phyloP scores from a whole-genome alignment of 2,329 filamentous ascomycete species.

The Aureobasidium lini region DNA sequence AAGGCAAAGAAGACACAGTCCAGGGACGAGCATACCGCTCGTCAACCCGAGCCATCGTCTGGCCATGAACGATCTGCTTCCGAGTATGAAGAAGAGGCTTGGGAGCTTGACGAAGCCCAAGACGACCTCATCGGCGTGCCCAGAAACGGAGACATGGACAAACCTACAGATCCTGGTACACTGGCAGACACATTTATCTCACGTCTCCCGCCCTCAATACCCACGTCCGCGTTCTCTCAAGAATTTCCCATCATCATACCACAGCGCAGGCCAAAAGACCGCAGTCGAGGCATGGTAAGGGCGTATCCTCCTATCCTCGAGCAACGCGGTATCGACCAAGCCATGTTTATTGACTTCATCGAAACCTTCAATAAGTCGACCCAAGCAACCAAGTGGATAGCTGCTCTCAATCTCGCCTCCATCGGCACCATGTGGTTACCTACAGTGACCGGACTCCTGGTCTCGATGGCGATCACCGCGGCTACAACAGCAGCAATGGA shows the following conservation, averaged over 20 bases:
- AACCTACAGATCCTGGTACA: slow-evolving; percentile 14
- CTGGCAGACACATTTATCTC: slow-evolving; percentile 21
- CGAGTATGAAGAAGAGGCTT: slow-evolving; percentile 22
- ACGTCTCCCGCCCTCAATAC: neutral
- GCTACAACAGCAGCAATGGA: slow-evolving; percentile 37
- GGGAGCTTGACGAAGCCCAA: slow-evolving; percentile 25
- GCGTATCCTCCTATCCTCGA: slow-evolving; percentile 46
- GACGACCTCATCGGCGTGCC: neutral
- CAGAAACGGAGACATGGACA: neutral
- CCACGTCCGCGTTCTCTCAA: neutral
- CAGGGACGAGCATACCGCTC: slow-evolving; percentile 10
- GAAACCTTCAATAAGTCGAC: slow-evolving; percentile 40
- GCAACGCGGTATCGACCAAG: slow-evolving; percentile 41
- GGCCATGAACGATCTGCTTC: neutral
- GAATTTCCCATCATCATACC: slow-evolving; percentile 44
- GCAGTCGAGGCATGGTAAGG: slow-evolving; percentile 44
- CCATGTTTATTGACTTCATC: slow-evolving; percentile 43
- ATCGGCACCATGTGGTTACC: slow-evolving; percentile 34
- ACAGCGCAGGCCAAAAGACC: slow-evolving; percentile 44
- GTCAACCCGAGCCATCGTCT: slow-evolving; percentile 9
- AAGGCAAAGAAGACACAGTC: slow-evolving; percentile 18
- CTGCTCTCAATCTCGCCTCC: slow-evolving; percentile 24
- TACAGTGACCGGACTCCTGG: slow-evolving; percentile 33
- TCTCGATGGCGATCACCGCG: slow-evolving; percentile 39
- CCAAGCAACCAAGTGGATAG: slow-evolving; percentile 29